A percentile compares a stretch with the other conserved stretches of the same genome.
phyloP scores from a whole-genome alignment of 345 rosid species.

The Geranium rotundifolium region DNA sequence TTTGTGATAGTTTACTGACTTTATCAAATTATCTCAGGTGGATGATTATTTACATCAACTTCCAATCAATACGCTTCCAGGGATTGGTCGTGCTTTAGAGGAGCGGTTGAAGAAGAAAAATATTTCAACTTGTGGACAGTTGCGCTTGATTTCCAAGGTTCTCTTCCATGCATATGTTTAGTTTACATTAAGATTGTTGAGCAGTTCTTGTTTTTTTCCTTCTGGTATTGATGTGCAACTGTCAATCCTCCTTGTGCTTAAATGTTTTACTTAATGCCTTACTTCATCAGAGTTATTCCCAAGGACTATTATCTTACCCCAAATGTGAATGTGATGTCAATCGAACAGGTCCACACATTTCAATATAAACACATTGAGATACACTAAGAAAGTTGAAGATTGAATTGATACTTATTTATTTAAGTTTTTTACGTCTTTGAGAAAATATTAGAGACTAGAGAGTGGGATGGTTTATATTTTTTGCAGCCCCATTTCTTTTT shows the following conservation, averaged over 20 bases:
- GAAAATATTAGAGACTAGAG: not conserved
- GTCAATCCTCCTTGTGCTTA: not conserved
- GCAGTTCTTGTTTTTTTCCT: not conserved
- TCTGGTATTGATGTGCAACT: not conserved
- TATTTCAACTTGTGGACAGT: constrained; percentile 62
- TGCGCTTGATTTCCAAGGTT: constrained; percentile 71
- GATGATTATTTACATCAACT: constrained; percentile 58
- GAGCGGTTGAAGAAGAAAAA: constrained; percentile 62
- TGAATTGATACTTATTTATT: not conserved
- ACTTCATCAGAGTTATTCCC: too few relatives aligned
- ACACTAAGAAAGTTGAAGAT: not conserved
- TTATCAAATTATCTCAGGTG: constrained; percentile 35
- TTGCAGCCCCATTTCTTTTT: not conserved
- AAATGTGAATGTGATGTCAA: not conserved
- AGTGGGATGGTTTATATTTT: not conserved
- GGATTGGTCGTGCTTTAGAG: constrained; percentile 75
- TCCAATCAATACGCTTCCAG: constrained; percentile 71
- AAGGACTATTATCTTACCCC: not conserved
- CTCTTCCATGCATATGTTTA: not conserved
- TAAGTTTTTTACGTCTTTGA: not conserved
- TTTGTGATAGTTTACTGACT: constrained; percentile 2
- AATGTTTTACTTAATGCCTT: not conserved
- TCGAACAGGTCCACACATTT: too few relatives aligned
- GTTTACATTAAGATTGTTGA: too few relatives aligned
- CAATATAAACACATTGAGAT: not conserved